These are phyloP conservation scores for Cucumis hystrix DNA, from an alignment of 306 rosid species.

Conservation along the genomic window DNA sequence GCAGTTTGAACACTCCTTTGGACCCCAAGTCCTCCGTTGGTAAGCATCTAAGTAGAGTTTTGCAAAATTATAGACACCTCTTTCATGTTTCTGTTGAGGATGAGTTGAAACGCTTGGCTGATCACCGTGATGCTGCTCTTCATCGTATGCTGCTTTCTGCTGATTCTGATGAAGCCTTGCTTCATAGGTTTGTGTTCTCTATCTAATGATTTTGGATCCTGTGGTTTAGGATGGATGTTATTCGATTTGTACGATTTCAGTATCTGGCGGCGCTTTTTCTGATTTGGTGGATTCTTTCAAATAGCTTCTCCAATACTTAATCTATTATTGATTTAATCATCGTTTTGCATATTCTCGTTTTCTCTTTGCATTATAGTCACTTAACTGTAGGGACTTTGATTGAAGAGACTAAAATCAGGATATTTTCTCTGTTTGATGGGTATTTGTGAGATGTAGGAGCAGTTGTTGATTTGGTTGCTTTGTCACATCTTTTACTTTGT, in stretches of 20 bases:
- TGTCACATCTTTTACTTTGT: background rate
- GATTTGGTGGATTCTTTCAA: background rate
- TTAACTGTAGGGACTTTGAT: background rate
- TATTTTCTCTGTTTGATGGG: background rate
- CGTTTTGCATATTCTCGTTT: background rate
- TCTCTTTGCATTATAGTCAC: background rate
- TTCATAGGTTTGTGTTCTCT: constrained; percentile 48
- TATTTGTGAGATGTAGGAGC: background rate
- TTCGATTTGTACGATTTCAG: background rate
- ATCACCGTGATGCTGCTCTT: constrained; percentile 49
- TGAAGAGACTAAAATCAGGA: background rate
- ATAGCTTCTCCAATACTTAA: background rate
- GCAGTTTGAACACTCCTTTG: constrained; percentile 62
- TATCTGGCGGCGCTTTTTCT: background rate
- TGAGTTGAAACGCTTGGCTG: constrained; percentile 51
- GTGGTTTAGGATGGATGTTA: background rate
- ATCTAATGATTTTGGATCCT: background rate
- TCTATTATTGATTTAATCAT: background rate
- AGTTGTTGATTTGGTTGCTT: background rate
- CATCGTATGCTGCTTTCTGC: constrained; percentile 37
- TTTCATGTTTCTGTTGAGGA: constrained; percentile 62
- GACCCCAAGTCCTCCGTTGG: constrained; percentile 51
- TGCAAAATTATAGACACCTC: constrained; percentile 75
- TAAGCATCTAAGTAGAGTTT: constrained; percentile 40
- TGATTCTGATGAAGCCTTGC: constrained; percentile 47